phyloP scores from a whole-genome alignment of 1,139 yeast species.

The Diutina siamensis region DNA sequence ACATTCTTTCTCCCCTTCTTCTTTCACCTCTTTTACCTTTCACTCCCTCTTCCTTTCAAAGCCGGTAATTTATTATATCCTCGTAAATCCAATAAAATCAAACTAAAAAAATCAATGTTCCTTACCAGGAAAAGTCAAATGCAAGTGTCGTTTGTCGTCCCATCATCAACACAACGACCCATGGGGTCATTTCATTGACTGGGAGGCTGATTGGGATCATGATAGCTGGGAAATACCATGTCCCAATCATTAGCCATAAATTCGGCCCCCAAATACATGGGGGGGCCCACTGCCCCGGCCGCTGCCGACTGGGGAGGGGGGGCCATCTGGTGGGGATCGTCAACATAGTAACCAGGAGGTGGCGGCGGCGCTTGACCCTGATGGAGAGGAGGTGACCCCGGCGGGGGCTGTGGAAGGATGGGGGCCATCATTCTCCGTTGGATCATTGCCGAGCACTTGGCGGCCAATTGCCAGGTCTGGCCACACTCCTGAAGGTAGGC shows the following conservation, averaged over 20 bases:
- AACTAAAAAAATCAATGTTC: neutral
- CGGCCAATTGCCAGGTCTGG: neutral
- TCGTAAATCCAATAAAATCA: neutral
- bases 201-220: neutral
- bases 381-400: neutral
- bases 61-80: neutral
- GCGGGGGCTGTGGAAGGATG: neutral
- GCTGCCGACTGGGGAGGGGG: neutral
- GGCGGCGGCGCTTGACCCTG: neutral
- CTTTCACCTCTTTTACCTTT: too few relatives aligned
- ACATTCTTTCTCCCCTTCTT: too few relatives aligned
- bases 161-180: too few relatives aligned
- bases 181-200: neutral
- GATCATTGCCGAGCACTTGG: neutral
- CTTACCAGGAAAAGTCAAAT: neutral
- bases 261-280: neutral
- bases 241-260: conserved; percentile 3
- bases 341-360: neutral
- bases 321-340: neutral
- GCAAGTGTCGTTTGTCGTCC: neutral
- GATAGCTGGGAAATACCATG: neutral
- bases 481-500: neutral
- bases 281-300: neutral
- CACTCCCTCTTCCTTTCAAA: neutral
- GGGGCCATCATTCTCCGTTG: neutral